phyloP scores from a whole-genome alignment of 768 basidiomycete genomes.

The Clitopilus passeckerianus region DNA sequence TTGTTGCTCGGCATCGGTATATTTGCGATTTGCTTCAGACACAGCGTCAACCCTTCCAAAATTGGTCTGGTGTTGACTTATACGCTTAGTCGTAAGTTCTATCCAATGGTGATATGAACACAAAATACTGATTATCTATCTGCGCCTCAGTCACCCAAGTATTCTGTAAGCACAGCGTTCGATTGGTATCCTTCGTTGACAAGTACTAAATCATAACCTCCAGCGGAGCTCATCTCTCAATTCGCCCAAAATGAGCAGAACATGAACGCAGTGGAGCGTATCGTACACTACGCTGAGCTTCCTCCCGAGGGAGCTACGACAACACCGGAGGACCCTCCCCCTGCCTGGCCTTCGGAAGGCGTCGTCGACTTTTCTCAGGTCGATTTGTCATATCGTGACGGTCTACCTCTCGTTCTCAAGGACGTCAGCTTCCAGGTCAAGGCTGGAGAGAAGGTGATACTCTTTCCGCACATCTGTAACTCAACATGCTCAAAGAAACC shows the following conservation, averaged over 20 bases:
- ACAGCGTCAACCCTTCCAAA: conserved; percentile 51
- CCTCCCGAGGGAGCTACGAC: conserved; percentile 44
- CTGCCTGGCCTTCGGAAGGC: conserved; percentile 48
- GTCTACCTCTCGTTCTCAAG: conserved; percentile 61
- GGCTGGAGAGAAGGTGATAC: conserved; percentile 59
- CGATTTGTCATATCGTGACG: conserved; percentile 53
- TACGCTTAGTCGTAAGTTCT: conserved; percentile 40
- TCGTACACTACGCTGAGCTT: conserved; percentile 65
- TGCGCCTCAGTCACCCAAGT: conserved; percentile 38
- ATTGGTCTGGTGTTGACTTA: conserved; percentile 61
- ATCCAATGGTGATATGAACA: background rate
- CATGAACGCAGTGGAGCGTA: conserved; percentile 70
- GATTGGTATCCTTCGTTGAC: too few relatives aligned
- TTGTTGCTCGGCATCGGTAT: conserved; percentile 66
- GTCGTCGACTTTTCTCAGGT: conserved; percentile 52
- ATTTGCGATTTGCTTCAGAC: conserved; percentile 61
- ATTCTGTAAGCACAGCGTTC: conserved; percentile 37
- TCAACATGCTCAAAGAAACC: background rate
- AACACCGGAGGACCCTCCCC: conserved; percentile 39
- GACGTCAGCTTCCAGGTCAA: conserved; percentile 49
- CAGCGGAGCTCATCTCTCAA: conserved; percentile 51
- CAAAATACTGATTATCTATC: background rate
- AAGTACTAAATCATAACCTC: background rate
- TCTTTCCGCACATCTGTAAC: background rate
- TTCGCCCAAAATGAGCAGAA: conserved; percentile 64